Conservation (phyloP, 106 monocot genomes). For the Agapanthus africanus region DNA sequence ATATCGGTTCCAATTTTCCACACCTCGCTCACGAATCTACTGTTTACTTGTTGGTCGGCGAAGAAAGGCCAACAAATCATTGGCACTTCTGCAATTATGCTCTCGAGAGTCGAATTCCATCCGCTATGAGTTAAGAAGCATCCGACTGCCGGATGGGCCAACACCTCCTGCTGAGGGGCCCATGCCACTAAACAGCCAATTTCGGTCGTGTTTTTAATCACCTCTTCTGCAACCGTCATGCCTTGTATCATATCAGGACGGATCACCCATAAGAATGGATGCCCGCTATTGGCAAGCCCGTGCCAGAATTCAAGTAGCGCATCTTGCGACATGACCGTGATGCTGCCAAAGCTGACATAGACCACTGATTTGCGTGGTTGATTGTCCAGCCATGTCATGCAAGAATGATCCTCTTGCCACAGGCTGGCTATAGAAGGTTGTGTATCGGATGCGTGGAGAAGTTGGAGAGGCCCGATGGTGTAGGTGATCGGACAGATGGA, state of each 20-base stretch:
- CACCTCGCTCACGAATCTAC: conserved; percentile 26
- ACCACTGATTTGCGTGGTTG: conserved; percentile 8
- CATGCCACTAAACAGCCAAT: conserved; percentile 13
- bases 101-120: conserved; percentile 32
- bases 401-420: conserved; percentile 7
- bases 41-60: conserved; percentile 19
- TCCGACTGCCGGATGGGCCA: conserved; percentile 25
- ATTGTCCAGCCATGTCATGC: conserved; percentile 6
- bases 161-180: conserved; percentile 22
- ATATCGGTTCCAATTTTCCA: conserved; percentile 34
- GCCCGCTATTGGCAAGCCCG: conserved; percentile 21
- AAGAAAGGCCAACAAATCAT: conserved; percentile 65
- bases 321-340: not conserved
- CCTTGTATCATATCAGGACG: conserved; percentile 26
- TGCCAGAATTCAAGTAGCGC: conserved; percentile 5
- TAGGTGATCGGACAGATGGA: conserved; percentile 1
- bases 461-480: conserved; percentile 7
- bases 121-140: conserved; percentile 26
- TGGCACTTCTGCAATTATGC: conserved; percentile 42
- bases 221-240: conserved; percentile 5
- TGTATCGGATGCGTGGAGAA: too few relatives aligned
- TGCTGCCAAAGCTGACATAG: conserved; percentile 17
- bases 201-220: conserved; percentile 5
- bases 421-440: not conserved
- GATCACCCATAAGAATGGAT: conserved; percentile 48